These are phyloP conservation scores for Puccinia horiana DNA, from an alignment of 1,284 basidiomycete genomes.

Conservation along the genomic window DNA sequence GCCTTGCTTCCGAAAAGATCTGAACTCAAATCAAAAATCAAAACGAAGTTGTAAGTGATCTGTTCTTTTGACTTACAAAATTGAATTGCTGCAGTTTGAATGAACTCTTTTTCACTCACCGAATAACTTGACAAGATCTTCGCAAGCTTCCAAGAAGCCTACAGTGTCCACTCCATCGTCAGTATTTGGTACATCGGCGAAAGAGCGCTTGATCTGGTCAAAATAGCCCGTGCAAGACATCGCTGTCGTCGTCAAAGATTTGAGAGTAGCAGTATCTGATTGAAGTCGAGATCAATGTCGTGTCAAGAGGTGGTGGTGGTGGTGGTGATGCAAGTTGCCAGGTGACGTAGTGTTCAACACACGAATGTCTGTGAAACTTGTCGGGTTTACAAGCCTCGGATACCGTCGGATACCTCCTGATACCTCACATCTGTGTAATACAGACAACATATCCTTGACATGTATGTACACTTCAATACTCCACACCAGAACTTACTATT, in stretches of 20 bases:
- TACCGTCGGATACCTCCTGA: not conserved
- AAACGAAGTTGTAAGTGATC: not conserved
- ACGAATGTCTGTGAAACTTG: not conserved
- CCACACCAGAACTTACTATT: too few relatives aligned
- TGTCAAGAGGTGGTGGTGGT: not conserved
- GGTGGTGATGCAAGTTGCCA: not conserved
- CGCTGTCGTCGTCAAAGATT: not conserved
- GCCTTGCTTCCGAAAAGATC: constrained; percentile 78
- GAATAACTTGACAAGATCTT: constrained; percentile 87
- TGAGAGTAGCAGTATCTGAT: not conserved
- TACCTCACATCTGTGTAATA: too few relatives aligned
- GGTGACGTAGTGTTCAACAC: not conserved
- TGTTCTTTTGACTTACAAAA: not conserved
- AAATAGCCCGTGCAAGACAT: constrained; percentile 50
- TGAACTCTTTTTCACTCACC: constrained; percentile 62
- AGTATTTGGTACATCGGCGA: constrained; percentile 75
- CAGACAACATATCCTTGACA: too few relatives aligned
- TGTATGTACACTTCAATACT: too few relatives aligned
- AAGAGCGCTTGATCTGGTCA: constrained; percentile 52
- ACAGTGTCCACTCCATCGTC: constrained; percentile 84
- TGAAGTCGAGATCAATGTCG: not conserved
- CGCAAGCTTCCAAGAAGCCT: constrained; percentile 82
- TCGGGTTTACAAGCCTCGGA: not conserved
- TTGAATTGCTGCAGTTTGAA: not conserved
- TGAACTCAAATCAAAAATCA: not conserved